phyloP scores from a whole-genome alignment of 1,284 basidiomycete genomes.

The Peniophora sp. region DNA sequence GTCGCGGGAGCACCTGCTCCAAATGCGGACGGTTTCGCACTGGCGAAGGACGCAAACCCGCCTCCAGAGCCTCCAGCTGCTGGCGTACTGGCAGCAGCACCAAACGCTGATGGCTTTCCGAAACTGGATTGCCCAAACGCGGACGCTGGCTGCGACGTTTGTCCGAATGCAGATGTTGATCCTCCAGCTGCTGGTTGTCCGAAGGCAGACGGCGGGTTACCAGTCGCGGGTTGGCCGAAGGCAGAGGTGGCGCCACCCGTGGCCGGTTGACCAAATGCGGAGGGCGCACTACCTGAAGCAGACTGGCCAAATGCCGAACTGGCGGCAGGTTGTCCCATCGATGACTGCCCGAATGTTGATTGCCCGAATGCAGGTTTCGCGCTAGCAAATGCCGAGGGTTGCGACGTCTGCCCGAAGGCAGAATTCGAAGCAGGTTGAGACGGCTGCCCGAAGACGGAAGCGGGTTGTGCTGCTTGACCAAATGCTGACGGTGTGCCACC shows the following conservation, averaged over 20 bases:
- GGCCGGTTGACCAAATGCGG: slow-evolving; percentile 28
- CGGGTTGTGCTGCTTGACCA: slow-evolving; percentile 6
- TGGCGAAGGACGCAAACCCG: slow-evolving; percentile 27
- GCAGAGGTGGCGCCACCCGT: slow-evolving; percentile 20
- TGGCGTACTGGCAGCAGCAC: neutral
- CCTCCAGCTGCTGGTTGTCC: slow-evolving; percentile 20
- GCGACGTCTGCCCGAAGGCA: neutral
- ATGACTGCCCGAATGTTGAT: slow-evolving; percentile 28
- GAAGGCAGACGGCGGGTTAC: slow-evolving; percentile 19
- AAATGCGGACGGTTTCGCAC: slow-evolving; percentile 22
- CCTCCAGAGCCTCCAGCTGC: slow-evolving; percentile 10
- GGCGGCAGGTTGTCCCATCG: slow-evolving; percentile 20
- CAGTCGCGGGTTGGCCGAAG: slow-evolving; percentile 14
- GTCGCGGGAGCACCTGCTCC: slow-evolving; percentile 9
- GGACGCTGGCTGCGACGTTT: slow-evolving; percentile 13
- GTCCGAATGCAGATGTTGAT: slow-evolving; percentile 10
- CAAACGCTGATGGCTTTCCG: slow-evolving; percentile 8
- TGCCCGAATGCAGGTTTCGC: neutral
- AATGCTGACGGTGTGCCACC: slow-evolving; percentile 13
- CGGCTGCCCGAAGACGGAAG: slow-evolving; percentile 24
- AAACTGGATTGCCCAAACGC: slow-evolving; percentile 20
- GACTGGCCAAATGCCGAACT: slow-evolving; percentile 25
- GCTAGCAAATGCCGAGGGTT: slow-evolving; percentile 2
- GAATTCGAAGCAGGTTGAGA: slow-evolving; percentile 5
- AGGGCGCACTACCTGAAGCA: slow-evolving; percentile 10